Evolutionary conservation across 768 basidiomycete species (phyloP).

Genomic region (Fibroporia radiculosa): DNA sequence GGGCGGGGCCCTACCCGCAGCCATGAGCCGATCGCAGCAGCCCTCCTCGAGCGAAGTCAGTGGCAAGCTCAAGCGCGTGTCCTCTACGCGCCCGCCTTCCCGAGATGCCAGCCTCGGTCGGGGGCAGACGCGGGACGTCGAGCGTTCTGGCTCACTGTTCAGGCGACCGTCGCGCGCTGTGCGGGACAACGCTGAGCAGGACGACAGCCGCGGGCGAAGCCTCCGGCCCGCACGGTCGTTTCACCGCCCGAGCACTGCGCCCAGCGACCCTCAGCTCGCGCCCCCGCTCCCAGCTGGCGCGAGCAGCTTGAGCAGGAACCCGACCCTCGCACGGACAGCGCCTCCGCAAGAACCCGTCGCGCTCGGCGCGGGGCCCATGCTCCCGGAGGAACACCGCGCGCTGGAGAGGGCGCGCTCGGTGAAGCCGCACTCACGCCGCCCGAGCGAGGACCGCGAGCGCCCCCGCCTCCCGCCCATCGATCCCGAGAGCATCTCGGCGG

Average conservation of each 20-base stretch:
- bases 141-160: constrained; percentile 3
- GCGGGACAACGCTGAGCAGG: constrained; percentile 10
- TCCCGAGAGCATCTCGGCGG: constrained; percentile 12
- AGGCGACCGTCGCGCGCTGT: constrained; percentile 16
- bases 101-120: not conserved
- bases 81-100: not conserved
- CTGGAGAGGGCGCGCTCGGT: constrained; percentile 12
- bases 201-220: constrained; percentile 17
- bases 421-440: constrained; percentile 14
- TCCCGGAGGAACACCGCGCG: constrained; percentile 7
- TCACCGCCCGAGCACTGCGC: constrained; percentile 32
- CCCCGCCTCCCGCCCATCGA: constrained; percentile 3
- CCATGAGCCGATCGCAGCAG: constrained; percentile 5
- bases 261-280: constrained; percentile 5
- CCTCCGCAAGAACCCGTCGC: constrained; percentile 23
- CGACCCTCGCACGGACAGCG: constrained; percentile 2
- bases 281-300: constrained; percentile 1
- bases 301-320: constrained; percentile 6
- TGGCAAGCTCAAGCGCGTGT: not conserved
- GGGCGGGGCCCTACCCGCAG: constrained; percentile 4
- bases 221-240: constrained; percentile 55
- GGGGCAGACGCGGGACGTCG: not conserved
- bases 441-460: constrained; percentile 14
- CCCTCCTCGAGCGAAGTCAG: constrained; percentile 8
- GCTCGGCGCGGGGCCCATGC: constrained; percentile 7